Base-by-base conservation (phyloP, 2,329 filamentous ascomycete genomes). In the Penicillium sumatraense region DNA sequence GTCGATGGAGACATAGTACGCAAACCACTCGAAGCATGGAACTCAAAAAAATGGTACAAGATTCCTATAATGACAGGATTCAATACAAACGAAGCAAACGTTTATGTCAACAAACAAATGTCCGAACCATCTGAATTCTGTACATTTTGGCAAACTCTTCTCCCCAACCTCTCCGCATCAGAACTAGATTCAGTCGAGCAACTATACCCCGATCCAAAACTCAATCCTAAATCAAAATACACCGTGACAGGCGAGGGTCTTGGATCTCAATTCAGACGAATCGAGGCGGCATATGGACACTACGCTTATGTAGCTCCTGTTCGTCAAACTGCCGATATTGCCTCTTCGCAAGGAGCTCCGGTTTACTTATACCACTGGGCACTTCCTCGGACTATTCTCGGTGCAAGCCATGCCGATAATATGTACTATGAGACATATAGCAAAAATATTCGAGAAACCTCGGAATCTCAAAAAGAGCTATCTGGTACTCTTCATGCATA, bases 1-100 rank as follows among this genome's bases (percentile, higher is more conserved):
- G 81, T 90, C 52, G 86, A 89, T 64, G 81, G 81, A 4, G 80
- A 81, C 11, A 70, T 86, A 10, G 84, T 90, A 2, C 75, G 80
- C 26, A 72, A 81, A 8, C 87, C 87, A 2, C 77, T 87, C 13
- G 74, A 78, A 16, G 78, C 80, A 16, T 88, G 84, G 84, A 66
- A 76, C 23, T 72, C 79, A 1, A 77, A 80, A 0, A 69, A 74
- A n/a, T 83, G 79, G 66, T 77, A 86, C 61, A 78, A 78, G 58
- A 76, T 87, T 14, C 84, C 86, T 11, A 80, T 90, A 48, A 72
- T 91, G 36, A 89, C 86, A 0, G 88, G 88, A 8, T 90, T 86
- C 77, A 87, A 86, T 70, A 83, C 84, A 29, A 85, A 90, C 64
- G 88, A 91, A 69, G 88, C 87, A 13, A 80, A 84, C 1, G 68